Evolutionary conservation across 2,329 filamentous ascomycete genomes (phyloP).

Genomic region (Ceratocystis ficicola): DNA sequence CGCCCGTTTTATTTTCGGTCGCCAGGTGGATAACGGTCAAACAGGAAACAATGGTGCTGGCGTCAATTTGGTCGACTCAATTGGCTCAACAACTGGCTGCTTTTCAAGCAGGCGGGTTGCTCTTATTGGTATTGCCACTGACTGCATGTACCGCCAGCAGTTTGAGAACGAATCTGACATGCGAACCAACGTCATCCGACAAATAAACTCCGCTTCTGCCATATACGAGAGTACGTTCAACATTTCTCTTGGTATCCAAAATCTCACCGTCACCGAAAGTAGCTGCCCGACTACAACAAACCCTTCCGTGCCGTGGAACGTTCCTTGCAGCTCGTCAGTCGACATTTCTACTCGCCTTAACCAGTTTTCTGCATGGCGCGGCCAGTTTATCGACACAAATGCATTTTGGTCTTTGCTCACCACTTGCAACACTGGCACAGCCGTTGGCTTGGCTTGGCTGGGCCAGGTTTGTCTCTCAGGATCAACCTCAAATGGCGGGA

Average conservation of each 20-base stretch:
- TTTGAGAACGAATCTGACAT: constrained; percentile 55
- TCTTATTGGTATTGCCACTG: constrained; percentile 79
- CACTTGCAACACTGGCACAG: constrained; percentile 66
- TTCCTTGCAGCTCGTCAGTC: constrained; percentile 50
- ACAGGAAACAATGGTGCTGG: constrained; percentile 61
- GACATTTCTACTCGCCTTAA: constrained; percentile 70
- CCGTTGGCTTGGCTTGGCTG: constrained; percentile 87
- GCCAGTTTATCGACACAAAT: constrained; percentile 62
- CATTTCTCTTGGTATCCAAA: constrained; percentile 80
- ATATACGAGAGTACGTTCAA: constrained; percentile 89
- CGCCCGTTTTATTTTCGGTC: constrained; percentile 56
- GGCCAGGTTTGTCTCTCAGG: constrained; percentile 65
- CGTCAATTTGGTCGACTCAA: constrained; percentile 63
- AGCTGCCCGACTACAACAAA: constrained; percentile 61
- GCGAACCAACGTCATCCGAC: constrained; percentile 61
- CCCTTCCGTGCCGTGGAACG: constrained; percentile 68
- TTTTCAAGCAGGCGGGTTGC: constrained; percentile 84
- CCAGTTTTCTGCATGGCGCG: constrained; percentile 80
- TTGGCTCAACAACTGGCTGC: constrained; percentile 75
- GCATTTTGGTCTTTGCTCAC: constrained; percentile 89
- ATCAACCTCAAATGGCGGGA: constrained; percentile 41
- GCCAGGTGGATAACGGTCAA: constrained; percentile 56
- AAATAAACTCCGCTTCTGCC: constrained; percentile 76
- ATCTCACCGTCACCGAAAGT: constrained; percentile 63
- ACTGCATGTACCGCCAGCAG: constrained; percentile 70